Conservation (phyloP, 2,329 filamentous ascomycete genomes). For the Ceratocystis cubensis region DNA sequence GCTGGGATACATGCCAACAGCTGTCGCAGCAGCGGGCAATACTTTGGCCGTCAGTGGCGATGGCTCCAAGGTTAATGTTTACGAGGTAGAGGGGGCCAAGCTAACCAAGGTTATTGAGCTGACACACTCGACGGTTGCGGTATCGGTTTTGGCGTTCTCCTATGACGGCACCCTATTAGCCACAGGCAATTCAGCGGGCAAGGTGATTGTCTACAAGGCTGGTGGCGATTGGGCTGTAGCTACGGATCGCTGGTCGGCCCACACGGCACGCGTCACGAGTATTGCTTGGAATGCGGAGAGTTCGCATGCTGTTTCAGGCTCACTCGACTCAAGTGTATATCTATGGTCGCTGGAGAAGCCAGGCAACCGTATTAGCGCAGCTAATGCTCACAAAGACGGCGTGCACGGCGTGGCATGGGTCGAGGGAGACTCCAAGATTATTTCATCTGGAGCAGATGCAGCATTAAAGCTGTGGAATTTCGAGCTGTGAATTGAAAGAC, state of each 20-base stretch:
- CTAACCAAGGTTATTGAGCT: conserved; percentile 46
- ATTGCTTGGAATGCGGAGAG: conserved; percentile 66
- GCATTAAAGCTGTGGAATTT: conserved; percentile 74
- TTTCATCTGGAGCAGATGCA: conserved; percentile 75
- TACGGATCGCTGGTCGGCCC: conserved; percentile 58
- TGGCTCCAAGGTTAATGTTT: conserved; percentile 62
- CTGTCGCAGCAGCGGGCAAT: conserved; percentile 56
- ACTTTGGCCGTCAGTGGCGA: conserved; percentile 65
- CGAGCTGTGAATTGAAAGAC: conserved; percentile 22
- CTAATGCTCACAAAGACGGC: conserved; percentile 91
- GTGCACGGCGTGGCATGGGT: conserved; percentile 81
- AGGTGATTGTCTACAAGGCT: conserved; percentile 63
- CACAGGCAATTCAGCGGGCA: conserved; percentile 70
- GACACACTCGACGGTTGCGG: conserved; percentile 54
- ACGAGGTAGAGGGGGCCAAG: conserved; percentile 42
- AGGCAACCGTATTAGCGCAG: conserved; percentile 67
- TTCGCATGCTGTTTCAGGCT: conserved; percentile 70
- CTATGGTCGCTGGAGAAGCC: conserved; percentile 82
- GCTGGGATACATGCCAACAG: conserved; percentile 53
- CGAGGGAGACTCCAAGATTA: conserved; percentile 49
- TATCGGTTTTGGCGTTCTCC: conserved; percentile 78
- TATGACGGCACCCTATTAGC: conserved; percentile 64
- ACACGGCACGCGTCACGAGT: conserved; percentile 45
- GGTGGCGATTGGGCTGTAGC: conserved; percentile 49
- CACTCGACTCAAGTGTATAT: conserved; percentile 81